A percentile compares a stretch with the other conserved stretches of the same genome.
Conservation (phyloP, 2,329 filamentous ascomycete genomes). For the Xylaria arbuscula region DNA sequence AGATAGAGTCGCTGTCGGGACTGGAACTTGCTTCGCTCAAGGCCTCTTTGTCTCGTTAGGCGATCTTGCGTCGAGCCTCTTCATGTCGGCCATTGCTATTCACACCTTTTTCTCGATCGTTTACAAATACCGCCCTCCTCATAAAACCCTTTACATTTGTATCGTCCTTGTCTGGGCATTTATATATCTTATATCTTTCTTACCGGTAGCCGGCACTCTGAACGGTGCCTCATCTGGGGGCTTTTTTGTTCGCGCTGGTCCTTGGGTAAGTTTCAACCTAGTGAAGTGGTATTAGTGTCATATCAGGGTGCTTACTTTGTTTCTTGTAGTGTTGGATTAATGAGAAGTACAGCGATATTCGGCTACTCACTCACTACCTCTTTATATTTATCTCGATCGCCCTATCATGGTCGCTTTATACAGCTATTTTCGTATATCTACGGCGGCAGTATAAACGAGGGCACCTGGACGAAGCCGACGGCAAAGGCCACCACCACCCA, state of each 20-base stretch:
- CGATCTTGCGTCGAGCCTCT: slow-evolving; percentile 73
- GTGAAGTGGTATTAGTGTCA: not conserved
- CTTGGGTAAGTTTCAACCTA: slow-evolving; percentile 62
- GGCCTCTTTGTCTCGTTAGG: slow-evolving; percentile 76
- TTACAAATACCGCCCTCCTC: slow-evolving; percentile 62
- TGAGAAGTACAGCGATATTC: slow-evolving; percentile 60
- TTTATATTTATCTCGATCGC: slow-evolving; percentile 65
- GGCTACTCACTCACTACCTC: slow-evolving; percentile 70
- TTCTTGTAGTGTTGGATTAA: slow-evolving; percentile 70
- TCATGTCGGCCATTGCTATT: slow-evolving; percentile 72
- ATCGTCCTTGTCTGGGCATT: slow-evolving; percentile 68
- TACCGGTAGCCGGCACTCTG: slow-evolving; percentile 59
- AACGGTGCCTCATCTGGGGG: slow-evolving; percentile 57
- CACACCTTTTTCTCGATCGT: slow-evolving; percentile 75
- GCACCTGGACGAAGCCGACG: slow-evolving; percentile 8
- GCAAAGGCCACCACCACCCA: slow-evolving; percentile 51
- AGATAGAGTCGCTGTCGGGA: slow-evolving; percentile 65
- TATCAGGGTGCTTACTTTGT: slow-evolving; percentile 21
- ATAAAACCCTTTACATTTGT: slow-evolving; percentile 60
- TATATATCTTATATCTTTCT: slow-evolving; percentile 65
- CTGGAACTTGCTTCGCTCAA: slow-evolving; percentile 68
- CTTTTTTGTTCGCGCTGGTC: slow-evolving; percentile 72
- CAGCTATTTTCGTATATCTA: slow-evolving; percentile 52
- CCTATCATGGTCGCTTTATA: slow-evolving; percentile 53
- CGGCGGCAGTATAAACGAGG: slow-evolving; percentile 42